These are phyloP conservation scores for Candida odintsovae DNA, from an alignment of 805 yeast species.

Conservation along the genomic window DNA sequence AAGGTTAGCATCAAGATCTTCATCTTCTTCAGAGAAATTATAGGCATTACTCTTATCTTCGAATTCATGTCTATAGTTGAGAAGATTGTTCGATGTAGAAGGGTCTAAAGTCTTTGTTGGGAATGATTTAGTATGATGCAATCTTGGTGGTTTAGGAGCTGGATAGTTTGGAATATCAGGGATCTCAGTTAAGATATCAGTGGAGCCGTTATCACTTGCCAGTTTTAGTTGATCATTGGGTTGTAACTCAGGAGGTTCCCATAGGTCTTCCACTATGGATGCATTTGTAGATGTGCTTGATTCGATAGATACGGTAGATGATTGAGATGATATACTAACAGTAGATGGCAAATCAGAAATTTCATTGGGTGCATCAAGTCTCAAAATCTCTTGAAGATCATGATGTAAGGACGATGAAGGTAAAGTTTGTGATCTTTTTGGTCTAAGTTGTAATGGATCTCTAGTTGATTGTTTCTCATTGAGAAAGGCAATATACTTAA, in stretches of 20 bases:
- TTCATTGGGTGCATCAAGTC: background rate
- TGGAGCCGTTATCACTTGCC: conserved; percentile 20
- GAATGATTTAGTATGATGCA: conserved; percentile 10
- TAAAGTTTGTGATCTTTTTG: conserved; percentile 30
- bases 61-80: background rate
- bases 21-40: background rate
- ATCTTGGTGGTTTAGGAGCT: conserved; percentile 10
- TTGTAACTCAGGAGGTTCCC: conserved; percentile 34
- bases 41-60: background rate
- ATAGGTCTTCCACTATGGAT: conserved; percentile 23
- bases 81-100: background rate
- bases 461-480: conserved; percentile 9
- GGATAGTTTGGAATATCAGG: conserved; percentile 10
- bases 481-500: conserved; percentile 26
- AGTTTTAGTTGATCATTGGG: conserved; percentile 34
- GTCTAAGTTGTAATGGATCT: background rate
- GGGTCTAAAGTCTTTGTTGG: conserved; percentile 2
- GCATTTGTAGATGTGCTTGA: conserved; percentile 12
- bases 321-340: background rate
- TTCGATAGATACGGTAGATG: conserved; percentile 1
- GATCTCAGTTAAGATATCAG: conserved; percentile 6
- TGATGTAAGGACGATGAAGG: conserved; percentile 16
- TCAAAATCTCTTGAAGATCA: conserved; percentile 11
- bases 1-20: background rate
- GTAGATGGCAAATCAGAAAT: background rate